These are phyloP conservation scores for Raffaelea albimanens DNA, from an alignment of 2,329 filamentous ascomycete species.

Conservation along the genomic window DNA sequence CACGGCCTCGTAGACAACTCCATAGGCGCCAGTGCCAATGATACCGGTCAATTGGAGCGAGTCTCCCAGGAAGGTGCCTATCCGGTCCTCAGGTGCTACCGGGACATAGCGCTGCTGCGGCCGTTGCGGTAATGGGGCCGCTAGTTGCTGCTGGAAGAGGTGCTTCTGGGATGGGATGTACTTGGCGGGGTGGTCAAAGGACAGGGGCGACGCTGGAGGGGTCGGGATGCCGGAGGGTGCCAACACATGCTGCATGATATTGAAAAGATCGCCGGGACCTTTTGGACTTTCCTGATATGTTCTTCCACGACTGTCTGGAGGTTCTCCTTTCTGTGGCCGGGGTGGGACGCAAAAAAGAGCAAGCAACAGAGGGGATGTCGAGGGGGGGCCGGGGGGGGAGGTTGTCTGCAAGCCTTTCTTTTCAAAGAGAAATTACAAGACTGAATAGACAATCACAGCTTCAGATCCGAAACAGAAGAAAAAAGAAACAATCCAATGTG, in stretches of 20 bases:
- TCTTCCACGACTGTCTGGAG: too few relatives aligned
- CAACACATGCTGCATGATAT: constrained; percentile 52
- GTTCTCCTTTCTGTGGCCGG: neutral
- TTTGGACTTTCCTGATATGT: too few relatives aligned
- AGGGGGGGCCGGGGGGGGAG: neutral
- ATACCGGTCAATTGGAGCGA: constrained; percentile 76
- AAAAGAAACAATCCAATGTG: neutral
- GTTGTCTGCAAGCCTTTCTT: too few relatives aligned
- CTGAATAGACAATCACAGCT: neutral
- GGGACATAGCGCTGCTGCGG: constrained; percentile 32
- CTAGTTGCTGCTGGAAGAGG: constrained; percentile 22
- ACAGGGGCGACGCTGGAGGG: constrained; percentile 46
- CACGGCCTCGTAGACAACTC: constrained; percentile 85
- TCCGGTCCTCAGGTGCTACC: constrained; percentile 67
- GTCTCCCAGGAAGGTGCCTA: constrained; percentile 76
- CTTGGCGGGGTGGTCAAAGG: constrained; percentile 37
- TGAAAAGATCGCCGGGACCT: constrained; percentile 17
- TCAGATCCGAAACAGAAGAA: neutral
- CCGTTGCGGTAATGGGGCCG: constrained; percentile 29
- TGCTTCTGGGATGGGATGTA: constrained; percentile 30
- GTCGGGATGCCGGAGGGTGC: constrained; percentile 44
- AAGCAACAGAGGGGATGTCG: neutral
- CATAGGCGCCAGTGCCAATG: constrained; percentile 89
- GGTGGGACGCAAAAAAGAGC: constrained; percentile 2
- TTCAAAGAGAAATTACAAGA: neutral